These are phyloP conservation scores for Rhodotorula sp. DNA, from an alignment of 1,284 basidiomycete genomes.

Conservation along the genomic window DNA sequence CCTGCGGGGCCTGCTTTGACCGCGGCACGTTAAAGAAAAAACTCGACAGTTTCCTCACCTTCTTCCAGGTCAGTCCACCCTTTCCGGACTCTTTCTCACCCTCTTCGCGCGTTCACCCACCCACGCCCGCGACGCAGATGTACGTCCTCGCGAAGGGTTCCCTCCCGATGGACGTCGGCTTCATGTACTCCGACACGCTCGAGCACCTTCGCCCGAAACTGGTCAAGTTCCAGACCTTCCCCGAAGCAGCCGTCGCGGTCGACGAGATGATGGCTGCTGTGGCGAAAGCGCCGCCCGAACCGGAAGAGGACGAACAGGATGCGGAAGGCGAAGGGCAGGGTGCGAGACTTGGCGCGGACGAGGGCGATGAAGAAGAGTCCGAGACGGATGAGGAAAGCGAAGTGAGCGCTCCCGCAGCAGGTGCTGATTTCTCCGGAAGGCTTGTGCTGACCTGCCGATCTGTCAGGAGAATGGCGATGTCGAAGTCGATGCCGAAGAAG, in stretches of 20 bases:
- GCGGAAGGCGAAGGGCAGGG: slow-evolving; percentile 15
- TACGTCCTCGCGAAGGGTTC: slow-evolving; percentile 82
- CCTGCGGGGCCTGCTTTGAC: slow-evolving; percentile 97
- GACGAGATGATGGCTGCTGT: slow-evolving; percentile 77
- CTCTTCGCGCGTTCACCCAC: neutral
- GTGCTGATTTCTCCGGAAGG: rapidly evolving
- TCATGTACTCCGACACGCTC: slow-evolving; percentile 89
- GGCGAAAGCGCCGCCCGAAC: slow-evolving; percentile 42
- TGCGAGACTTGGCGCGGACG: slow-evolving; percentile 52
- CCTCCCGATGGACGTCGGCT: slow-evolving; percentile 94
- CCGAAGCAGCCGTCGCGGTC: slow-evolving; percentile 79
- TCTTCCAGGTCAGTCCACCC: slow-evolving; percentile 74
- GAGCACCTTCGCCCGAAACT: slow-evolving; percentile 83
- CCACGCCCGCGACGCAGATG: slow-evolving; percentile 57
- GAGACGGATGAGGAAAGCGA: slow-evolving; percentile 33
- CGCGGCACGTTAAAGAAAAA: slow-evolving; percentile 85
- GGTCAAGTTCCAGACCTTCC: slow-evolving; percentile 65
- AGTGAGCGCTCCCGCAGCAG: neutral
- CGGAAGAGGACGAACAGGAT: slow-evolving; percentile 33
- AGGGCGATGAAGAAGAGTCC: slow-evolving; percentile 62
- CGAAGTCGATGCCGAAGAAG: slow-evolving; percentile 58
- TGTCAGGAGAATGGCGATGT: neutral
- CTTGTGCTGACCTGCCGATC: neutral
- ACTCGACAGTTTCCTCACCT: slow-evolving; percentile 83
- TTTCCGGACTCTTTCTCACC: rapidly evolving